phyloP scores from a whole-genome alignment of 2,329 filamentous ascomycete species.

The Zelopaecilomyces penicillatus region DNA sequence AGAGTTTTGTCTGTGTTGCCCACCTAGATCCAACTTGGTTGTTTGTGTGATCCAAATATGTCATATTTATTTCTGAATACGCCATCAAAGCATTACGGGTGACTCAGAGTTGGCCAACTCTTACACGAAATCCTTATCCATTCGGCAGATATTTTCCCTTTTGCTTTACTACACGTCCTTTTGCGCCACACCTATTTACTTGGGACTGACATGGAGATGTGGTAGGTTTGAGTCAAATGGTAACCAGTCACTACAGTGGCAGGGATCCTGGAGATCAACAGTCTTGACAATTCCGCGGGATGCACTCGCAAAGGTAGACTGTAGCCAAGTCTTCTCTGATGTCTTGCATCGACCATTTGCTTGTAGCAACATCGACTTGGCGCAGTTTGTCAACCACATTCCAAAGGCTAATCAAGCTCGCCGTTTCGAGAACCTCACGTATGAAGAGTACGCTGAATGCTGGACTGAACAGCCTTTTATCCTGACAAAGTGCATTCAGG shows the following conservation, averaged over 20 bases:
- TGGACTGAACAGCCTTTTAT: conserved; percentile 85
- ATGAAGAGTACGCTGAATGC: conserved; percentile 61
- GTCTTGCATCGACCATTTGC: conserved; percentile 83
- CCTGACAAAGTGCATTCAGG: conserved; percentile 68
- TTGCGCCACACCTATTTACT: no score
- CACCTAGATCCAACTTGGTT: no score
- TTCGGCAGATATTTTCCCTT: no score
- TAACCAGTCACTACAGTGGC: conserved; percentile 47
- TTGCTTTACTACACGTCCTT: no score
- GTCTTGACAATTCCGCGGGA: conserved; percentile 50
- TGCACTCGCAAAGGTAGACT: conserved; percentile 54
- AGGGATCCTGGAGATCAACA: conserved; percentile 76
- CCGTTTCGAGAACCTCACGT: conserved; percentile 58
- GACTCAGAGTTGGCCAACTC: no score
- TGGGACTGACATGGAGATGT: conserved; percentile 1
- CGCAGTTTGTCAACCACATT: conserved; percentile 61
- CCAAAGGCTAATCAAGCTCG: conserved; percentile 65
- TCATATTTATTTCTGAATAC: no score
- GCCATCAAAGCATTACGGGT: no score
- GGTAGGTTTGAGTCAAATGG: conserved; percentile 11
- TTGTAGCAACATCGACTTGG: conserved; percentile 67
- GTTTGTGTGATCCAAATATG: no score
- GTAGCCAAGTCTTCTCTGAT: conserved; percentile 79
- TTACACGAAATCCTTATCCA: no score
- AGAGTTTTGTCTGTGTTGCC: no score